Evolutionary conservation across 2,329 filamentous ascomycete genomes (phyloP).

Genomic region (Paecilomyces dactylethromorphus): DNA sequence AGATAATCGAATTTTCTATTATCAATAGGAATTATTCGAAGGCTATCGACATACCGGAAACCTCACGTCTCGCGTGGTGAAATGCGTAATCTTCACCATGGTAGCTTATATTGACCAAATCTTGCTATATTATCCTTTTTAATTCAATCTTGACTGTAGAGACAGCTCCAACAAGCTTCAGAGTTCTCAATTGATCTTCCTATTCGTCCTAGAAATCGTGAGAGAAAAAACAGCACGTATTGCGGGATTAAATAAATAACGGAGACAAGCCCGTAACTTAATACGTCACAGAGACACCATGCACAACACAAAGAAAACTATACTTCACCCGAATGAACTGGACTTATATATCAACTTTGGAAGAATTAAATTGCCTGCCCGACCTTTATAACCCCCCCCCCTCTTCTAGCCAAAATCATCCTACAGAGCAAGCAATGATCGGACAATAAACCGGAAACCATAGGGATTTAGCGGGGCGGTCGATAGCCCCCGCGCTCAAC

Average conservation of each 20-base stretch:
- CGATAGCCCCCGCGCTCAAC: background rate
- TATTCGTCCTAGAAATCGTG: background rate
- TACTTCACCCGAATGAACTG: background rate
- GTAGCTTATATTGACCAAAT: conserved; percentile 5
- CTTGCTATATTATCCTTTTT: background rate
- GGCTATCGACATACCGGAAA: conserved; percentile 50
- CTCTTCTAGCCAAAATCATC: background rate
- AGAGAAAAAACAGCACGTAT: background rate
- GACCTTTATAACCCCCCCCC: background rate
- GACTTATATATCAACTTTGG: background rate
- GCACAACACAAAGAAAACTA: background rate
- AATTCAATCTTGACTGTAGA: background rate
- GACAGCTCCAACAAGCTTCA: background rate
- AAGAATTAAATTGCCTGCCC: background rate
- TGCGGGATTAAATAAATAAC: background rate
- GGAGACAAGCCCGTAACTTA: background rate
- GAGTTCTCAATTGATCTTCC: background rate
- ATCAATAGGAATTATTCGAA: background rate
- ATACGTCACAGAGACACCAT: background rate
- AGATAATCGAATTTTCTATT: conserved; percentile 2
- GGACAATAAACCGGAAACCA: background rate
- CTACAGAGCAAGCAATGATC: background rate
- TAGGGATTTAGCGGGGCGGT: background rate
- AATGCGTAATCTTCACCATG: conserved; percentile 64
- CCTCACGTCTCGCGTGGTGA: conserved; percentile 65